Percentiles rank a stretch among this genome's conserved stretches.
Conservation (phyloP, 2,329 filamentous ascomycete genomes). For the Xylariaceae sp. region DNA sequence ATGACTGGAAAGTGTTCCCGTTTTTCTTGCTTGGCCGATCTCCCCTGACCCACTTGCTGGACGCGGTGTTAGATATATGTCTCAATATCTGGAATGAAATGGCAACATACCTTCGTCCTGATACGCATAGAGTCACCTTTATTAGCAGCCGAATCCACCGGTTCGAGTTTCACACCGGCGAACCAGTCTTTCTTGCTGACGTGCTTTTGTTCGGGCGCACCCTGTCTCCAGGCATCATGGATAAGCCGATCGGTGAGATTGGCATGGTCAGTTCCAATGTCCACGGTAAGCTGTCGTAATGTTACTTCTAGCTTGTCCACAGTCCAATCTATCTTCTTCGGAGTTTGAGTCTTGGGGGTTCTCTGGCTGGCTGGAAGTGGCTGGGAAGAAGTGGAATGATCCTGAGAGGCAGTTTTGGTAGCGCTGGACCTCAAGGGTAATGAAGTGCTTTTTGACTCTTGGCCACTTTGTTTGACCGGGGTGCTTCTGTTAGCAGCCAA, state of each 20-base stretch:
- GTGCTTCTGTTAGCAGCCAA: conserved; percentile 12
- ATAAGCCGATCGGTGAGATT: conserved; percentile 41
- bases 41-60: conserved; percentile 39
- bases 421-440: conserved; percentile 17
- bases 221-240: conserved; percentile 41
- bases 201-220: conserved; percentile 37
- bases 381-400: conserved; percentile 15
- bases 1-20: conserved; percentile 40
- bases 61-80: conserved; percentile 18
- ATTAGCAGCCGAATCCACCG: conserved; percentile 28
- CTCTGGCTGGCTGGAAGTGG: conserved; percentile 21
- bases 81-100: background rate
- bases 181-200: conserved; percentile 46
- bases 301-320: conserved; percentile 39
- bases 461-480: conserved; percentile 16
- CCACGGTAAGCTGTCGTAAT: conserved; percentile 38
- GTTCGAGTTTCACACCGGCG: conserved; percentile 37
- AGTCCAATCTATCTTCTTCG: conserved; percentile 39
- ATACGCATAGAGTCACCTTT: conserved; percentile 42
- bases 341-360: conserved; percentile 32
- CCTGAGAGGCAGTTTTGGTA: conserved; percentile 14
- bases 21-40: conserved; percentile 41
- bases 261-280: conserved; percentile 44
- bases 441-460: conserved; percentile 16
- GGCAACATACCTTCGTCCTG: conserved; percentile 45